phyloP scores from a whole-genome alignment of 2,329 filamentous ascomycete genomes.

The Pezicula carpinea region DNA sequence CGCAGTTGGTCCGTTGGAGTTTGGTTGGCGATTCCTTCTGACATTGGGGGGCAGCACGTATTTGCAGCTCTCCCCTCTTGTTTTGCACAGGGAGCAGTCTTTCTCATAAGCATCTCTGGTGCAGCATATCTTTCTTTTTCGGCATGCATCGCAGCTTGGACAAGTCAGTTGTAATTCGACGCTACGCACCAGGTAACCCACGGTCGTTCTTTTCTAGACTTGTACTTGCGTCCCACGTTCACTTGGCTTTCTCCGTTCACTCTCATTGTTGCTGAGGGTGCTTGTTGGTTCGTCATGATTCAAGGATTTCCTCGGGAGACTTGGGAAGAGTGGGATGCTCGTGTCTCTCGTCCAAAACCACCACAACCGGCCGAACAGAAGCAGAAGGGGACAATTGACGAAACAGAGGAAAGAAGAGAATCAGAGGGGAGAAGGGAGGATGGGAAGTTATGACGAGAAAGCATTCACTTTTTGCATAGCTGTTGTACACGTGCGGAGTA shows the following conservation, averaged over 20 bases:
- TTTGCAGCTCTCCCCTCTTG: conserved; percentile 20
- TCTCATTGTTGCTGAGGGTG: neutral
- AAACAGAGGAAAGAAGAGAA: neutral
- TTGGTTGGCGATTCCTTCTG: conserved; percentile 13
- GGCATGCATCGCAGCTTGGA: conserved; percentile 22
- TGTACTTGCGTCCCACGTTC: conserved; percentile 21
- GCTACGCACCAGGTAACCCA: conserved; percentile 8
- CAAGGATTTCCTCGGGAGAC: neutral
- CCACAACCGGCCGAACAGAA: neutral
- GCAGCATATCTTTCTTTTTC: conserved; percentile 24
- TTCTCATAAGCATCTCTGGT: conserved; percentile 21
- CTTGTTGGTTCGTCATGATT: neutral
- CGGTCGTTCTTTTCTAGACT: conserved; percentile 24
- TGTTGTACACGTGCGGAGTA: neutral
- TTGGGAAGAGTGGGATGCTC: neutral
- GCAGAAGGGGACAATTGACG: neutral
- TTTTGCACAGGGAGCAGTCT: conserved; percentile 20
- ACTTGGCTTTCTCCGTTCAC: conserved; percentile 9
- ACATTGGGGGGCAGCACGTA: conserved; percentile 21
- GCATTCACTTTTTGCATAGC: neutral
- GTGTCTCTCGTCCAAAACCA: neutral
- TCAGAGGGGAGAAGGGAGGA: neutral
- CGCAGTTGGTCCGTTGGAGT: conserved; percentile 4
- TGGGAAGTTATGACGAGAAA: neutral
- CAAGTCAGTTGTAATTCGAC: conserved; percentile 1